phyloP scores from a whole-genome alignment of 257 asterid species.

The Solanum appendiculatum region DNA sequence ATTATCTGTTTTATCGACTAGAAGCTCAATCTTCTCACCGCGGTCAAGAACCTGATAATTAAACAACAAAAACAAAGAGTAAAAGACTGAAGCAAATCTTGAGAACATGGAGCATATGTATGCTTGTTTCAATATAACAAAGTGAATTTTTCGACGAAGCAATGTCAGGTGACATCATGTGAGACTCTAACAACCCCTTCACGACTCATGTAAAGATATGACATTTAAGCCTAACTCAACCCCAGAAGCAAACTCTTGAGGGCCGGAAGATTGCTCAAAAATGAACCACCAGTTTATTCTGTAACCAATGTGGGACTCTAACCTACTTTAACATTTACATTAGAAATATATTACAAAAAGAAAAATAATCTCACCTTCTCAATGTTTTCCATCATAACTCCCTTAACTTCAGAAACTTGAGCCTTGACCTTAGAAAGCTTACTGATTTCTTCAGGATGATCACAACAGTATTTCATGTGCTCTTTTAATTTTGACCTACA shows the following conservation, averaged over 20 bases:
- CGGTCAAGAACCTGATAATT: conserved; percentile 39
- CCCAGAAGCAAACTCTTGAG: too few relatives aligned
- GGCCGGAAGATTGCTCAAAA: too few relatives aligned
- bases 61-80: not conserved
- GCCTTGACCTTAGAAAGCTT: conserved; percentile 44
- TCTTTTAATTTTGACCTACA: conserved; percentile 43
- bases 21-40: conserved; percentile 38
- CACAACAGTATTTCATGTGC: conserved; percentile 40
- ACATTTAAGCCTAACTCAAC: too few relatives aligned
- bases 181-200: not conserved
- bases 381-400: conserved; percentile 55
- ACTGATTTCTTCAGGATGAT: conserved; percentile 44
- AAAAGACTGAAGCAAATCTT: not conserved
- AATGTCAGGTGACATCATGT: not conserved
- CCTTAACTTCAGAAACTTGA: conserved; percentile 47
- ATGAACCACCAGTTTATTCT: too few relatives aligned
- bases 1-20: conserved; percentile 42
- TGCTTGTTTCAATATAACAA: too few relatives aligned
- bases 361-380: conserved; percentile 28
- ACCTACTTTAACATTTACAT: too few relatives aligned
- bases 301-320: too few relatives aligned
- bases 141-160: not conserved
- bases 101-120: too few relatives aligned
- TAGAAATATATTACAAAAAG: not conserved
- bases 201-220: too few relatives aligned